A percentile compares a stretch with the other conserved stretches of the same genome.
Conservation (phyloP, 768 basidiomycete genomes). For the Rhodotorula kratochvilovae region DNA sequence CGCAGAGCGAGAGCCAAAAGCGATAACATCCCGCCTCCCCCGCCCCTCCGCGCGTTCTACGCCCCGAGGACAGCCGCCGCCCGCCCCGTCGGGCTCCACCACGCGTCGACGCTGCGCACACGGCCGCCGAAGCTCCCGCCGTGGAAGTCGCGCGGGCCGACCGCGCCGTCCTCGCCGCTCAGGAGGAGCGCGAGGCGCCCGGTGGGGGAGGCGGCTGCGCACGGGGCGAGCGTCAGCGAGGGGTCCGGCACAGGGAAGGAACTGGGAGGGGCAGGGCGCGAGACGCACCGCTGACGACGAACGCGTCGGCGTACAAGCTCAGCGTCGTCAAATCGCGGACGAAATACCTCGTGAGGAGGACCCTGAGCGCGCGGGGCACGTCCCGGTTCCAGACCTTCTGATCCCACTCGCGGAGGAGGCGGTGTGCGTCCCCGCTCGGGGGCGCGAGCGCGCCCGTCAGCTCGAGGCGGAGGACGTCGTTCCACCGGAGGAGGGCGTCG, state of each 20-base stretch:
- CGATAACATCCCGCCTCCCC: neutral
- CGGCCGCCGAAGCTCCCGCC: conserved; percentile 31
- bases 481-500: conserved; percentile 4
- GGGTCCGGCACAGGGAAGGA: no score
- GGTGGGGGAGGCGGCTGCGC: conserved; percentile 12
- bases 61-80: neutral
- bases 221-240: neutral
- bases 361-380: conserved; percentile 15
- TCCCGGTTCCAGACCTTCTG: conserved; percentile 15
- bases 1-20: neutral
- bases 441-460: neutral
- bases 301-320: conserved; percentile 27
- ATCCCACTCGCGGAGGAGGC: conserved; percentile 16
- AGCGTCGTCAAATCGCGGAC: conserved; percentile 27
- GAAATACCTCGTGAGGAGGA: conserved; percentile 28
- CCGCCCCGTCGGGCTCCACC: conserved; percentile 7
- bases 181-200: conserved; percentile 29
- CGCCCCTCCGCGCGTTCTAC: neutral
- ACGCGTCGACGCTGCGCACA: conserved; percentile 26
- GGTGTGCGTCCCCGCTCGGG: neutral
- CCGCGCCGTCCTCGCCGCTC: conserved; percentile 26
- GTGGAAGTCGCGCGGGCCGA: conserved; percentile 34
- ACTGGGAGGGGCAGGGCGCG: neutral
- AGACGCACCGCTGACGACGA: conserved; percentile 33
- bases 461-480: conserved; percentile 15